A percentile compares a stretch with the other conserved stretches of the same genome.
phyloP scores from a whole-genome alignment of 305 asterid species.

The Andrographis paniculata region DNA sequence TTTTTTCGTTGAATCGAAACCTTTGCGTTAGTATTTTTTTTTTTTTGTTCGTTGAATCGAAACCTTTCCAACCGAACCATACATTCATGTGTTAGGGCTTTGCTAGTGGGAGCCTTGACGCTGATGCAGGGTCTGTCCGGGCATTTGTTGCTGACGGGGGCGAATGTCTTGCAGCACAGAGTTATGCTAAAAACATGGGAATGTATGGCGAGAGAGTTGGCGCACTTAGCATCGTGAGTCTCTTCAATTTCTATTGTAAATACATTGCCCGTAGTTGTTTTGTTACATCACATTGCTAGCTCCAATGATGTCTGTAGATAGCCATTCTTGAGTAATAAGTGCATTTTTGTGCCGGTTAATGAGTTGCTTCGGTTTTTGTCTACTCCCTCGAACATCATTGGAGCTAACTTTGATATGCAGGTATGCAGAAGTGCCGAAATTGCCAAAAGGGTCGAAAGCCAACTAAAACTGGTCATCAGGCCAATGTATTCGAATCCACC shows the following conservation, averaged over 20 bases:
- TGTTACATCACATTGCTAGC: not conserved
- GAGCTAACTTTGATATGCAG: slow-evolving; percentile 27
- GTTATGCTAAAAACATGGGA: slow-evolving; percentile 85
- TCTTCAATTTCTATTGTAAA: not conserved
- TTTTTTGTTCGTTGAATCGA: not conserved
- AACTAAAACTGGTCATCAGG: slow-evolving; percentile 72
- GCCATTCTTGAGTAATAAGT: not conserved
- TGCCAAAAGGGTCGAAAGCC: slow-evolving; percentile 67
- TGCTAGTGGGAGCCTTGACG: slow-evolving; percentile 77
- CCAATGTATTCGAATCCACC: slow-evolving; percentile 90
- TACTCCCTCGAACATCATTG: not conserved
- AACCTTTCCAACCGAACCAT: not conserved
- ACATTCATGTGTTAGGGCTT: slow-evolving; percentile 46
- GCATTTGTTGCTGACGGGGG: slow-evolving; percentile 79
- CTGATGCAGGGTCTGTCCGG: slow-evolving; percentile 64
- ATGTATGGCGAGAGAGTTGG: slow-evolving; percentile 81
- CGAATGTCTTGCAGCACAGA: slow-evolving; percentile 71
- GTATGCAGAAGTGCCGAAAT: slow-evolving; percentile 53
- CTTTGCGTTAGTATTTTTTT: not conserved
- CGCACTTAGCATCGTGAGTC: slow-evolving; percentile 75
- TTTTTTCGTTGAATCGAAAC: no score
- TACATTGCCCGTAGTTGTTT: not conserved
- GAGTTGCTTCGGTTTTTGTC: not conserved
- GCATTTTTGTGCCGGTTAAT: no score
- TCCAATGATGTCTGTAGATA: not conserved